Conservation (phyloP, 768 basidiomycete genomes). For the Boletus reticulatus region DNA sequence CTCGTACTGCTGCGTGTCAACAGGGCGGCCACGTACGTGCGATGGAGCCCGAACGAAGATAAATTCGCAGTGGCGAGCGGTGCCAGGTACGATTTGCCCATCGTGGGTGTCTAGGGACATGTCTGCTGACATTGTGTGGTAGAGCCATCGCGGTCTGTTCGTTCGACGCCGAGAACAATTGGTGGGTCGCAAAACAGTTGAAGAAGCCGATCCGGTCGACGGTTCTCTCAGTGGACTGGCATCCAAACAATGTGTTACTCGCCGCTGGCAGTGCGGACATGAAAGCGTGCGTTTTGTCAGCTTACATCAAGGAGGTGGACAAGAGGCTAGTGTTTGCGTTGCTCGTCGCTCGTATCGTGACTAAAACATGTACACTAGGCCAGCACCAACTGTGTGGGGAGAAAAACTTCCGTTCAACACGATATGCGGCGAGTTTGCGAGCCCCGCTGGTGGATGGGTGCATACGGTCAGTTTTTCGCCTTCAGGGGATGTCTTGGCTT, state of each 20-base stretch:
- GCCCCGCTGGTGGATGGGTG: slow-evolving; percentile 94
- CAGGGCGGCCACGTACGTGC: slow-evolving; percentile 90
- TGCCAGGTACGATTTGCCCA: slow-evolving; percentile 57
- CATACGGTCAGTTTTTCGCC: slow-evolving; percentile 96
- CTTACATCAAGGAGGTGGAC: slow-evolving; percentile 98
- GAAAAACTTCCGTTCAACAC: slow-evolving; percentile 98
- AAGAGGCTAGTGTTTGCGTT: slow-evolving; percentile 57
- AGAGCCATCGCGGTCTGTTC: slow-evolving; percentile 96
- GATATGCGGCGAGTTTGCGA: slow-evolving; percentile 89
- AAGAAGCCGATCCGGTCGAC: slow-evolving; percentile 98
- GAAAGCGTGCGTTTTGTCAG: slow-evolving; percentile 97
- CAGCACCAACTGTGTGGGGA: slow-evolving; percentile 92
- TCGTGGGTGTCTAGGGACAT: background rate
- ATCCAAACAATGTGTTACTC: slow-evolving; percentile 96
- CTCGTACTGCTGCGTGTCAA: slow-evolving; percentile 95
- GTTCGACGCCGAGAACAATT: slow-evolving; percentile 96
- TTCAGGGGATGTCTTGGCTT: slow-evolving; percentile 91
- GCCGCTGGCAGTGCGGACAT: slow-evolving; percentile 98
- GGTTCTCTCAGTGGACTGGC: slow-evolving; percentile 94
- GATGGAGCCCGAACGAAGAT: slow-evolving; percentile 97
- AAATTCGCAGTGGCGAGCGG: slow-evolving; percentile 99
- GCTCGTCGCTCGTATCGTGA: background rate
- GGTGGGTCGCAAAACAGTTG: slow-evolving; percentile 97
- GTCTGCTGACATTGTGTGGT: background rate
- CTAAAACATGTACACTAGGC: slow-evolving; percentile 46